Evolutionary conservation across 192 early-diverging fungal genomes (phyloP), one percentile per base, ranked within the genome.

Genomic region (Phycomyces nitens): DNA sequence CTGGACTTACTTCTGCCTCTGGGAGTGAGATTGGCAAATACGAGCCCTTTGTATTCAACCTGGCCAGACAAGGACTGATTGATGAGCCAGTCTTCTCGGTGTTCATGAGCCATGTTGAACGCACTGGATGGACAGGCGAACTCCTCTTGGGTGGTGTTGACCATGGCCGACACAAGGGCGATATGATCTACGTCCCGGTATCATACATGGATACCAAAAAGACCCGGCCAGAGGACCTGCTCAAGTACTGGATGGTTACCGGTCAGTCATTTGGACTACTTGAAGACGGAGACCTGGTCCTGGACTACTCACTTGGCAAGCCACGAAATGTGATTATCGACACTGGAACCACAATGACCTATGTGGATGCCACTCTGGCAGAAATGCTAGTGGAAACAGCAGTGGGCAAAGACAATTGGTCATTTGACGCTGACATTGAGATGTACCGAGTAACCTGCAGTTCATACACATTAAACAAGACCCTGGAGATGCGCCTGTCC

Each of bases 121-220:
- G 56, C 10, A 22, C 22, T 18, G 68, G 61, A 1, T 64, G 62
- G 60, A 24, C 61, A 16, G 81, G 79, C 11, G 69, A 77, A 44
- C 64, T 83, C 16, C 21, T 62, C 11, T 61, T 84, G 41, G 78
- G 76, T 38, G 80, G 80, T 20, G 47, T 70, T 41, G 78, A 80
- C 65, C 7, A 44, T 15, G 23, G 21, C 21, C 75, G 77, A 44
- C 72, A 65, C 41, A 69, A 66, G n/a, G 82, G 80, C 7, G 16
- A 57, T 14, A 70, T 82, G 53, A 73, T 55, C 41, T 82, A 80
- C 64, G 55, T 66, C 1, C 63, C 70, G 9, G 65, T 75, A 3
- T 24, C 49, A 16, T 21, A 20, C 14, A 20, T 41, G 6, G 14
- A 53, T 6, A 34, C 24, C 51, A 23, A 21, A 8, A 58, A 66